Evolutionary conservation across 2,329 filamentous ascomycete species (phyloP).

Genomic region (Thielaviopsis ethacetica): DNA sequence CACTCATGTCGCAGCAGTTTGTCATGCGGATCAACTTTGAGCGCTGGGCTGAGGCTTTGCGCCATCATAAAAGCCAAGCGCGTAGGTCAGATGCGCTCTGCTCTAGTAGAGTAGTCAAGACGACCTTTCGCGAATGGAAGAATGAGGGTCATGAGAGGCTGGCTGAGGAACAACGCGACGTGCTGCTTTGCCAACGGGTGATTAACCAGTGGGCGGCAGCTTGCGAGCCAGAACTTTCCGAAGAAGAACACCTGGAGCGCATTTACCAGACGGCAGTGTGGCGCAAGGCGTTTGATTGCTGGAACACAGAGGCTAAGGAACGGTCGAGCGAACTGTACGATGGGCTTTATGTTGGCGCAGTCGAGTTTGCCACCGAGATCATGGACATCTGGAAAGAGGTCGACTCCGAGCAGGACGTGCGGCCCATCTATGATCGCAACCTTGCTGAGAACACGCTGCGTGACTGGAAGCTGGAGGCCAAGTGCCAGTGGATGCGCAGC

Average conservation of each 20-base stretch:
- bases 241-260: slow-evolving; percentile 1
- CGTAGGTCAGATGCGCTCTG: slow-evolving; percentile 8
- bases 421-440: slow-evolving; percentile 2
- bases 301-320: slow-evolving; percentile 3
- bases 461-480: slow-evolving; percentile 11
- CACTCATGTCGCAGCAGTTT: slow-evolving; percentile 6
- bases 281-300: background rate
- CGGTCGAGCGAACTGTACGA: background rate
- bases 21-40: slow-evolving; percentile 7
- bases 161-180: slow-evolving; percentile 7
- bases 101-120: slow-evolving; percentile 9
- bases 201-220: slow-evolving; percentile 12
- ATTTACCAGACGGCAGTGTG: background rate
- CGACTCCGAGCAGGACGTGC: background rate
- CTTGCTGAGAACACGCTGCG: slow-evolving; percentile 3
- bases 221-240: background rate
- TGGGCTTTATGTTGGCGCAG: slow-evolving; percentile 1
- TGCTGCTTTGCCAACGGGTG: slow-evolving; percentile 1
- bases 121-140: slow-evolving; percentile 8
- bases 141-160: slow-evolving; percentile 5
- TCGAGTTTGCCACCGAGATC: background rate
- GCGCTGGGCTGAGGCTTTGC: slow-evolving; percentile 11
- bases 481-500: slow-evolving; percentile 5
- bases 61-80: slow-evolving; percentile 2
- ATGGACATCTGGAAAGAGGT: background rate